Evolutionary conservation across 2,329 filamentous ascomycete species (phyloP).

Genomic region (Talaromyces islandicus): DNA sequence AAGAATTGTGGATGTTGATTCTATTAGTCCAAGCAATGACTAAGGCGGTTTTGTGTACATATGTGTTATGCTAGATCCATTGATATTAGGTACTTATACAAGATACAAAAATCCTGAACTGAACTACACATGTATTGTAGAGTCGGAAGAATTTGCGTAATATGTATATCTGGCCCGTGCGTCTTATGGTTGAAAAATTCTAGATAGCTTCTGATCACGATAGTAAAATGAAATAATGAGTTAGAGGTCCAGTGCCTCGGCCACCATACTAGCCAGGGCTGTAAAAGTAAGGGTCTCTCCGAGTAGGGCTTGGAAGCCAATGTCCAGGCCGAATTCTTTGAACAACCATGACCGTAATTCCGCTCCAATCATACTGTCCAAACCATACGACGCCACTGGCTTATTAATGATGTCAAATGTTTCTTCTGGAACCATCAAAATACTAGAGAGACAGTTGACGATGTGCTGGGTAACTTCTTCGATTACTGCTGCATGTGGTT

Average conservation of each 20-base stretch:
- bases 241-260: no score
- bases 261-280: no score
- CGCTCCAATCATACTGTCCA: conserved; percentile 22
- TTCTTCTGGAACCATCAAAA: neutral
- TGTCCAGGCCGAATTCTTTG: conserved; percentile 13
- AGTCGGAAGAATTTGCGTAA: no score
- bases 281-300: no score
- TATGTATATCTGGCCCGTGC: no score
- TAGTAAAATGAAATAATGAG: no score
- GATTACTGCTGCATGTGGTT: no score
- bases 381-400: conserved; percentile 11
- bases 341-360: conserved; percentile 20
- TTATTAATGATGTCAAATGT: neutral
- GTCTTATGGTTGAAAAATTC: no score
- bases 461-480: neutral
- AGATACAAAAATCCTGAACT: no score
- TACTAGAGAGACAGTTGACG: neutral
- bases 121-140: no score
- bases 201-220: no score
- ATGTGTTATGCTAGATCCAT: neutral
- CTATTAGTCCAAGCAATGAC: neutral
- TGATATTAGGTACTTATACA: no score
- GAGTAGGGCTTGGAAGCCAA: conserved; percentile 11
- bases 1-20: neutral
- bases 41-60: neutral